Evolutionary conservation across 1,139 yeast species (phyloP), one percentile per base, ranked within the genome.

Genomic region (Diutina rugosa): DNA sequence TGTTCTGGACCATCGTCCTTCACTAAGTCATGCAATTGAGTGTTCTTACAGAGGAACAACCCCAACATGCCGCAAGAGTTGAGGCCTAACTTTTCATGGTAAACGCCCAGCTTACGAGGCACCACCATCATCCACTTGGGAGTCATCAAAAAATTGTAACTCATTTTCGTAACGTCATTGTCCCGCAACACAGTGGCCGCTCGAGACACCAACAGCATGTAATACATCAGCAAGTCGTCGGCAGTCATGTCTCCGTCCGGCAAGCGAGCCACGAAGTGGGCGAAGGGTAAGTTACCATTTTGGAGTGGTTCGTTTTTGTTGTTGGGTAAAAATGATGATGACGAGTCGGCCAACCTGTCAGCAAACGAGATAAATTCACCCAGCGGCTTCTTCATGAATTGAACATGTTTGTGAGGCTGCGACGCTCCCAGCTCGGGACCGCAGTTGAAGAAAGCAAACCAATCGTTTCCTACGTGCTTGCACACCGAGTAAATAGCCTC

Each of bases 381-480:
- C 29, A 57, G 58, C 45, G 82, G 77, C 78, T 30, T 54, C 9
- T n/a, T 45, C 55, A 93, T 74, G 68, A 91, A 84, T 69, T 93
- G 99, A 59, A 91, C 70, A 70, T 93, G 99, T 64, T 89, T 89
- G 71, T 93, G 99, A 55, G 90, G 86, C 64, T 90, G 95, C 0
- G 97, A 89, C 8, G 97, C 96, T 1, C 98, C 99, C 61, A 95
- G 84, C 63, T 83, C 78, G 30, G 82, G 82, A 4, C 98, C 98
- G 66, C 90, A 84, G 67, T 93, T 93, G 76, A 82, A 93, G 69
- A 93, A 91, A 0, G 90, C 93, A 68, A 91, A 76, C 78, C 77
- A 73, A 60, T 69, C 60, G 59, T 70, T 65, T 2, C 61, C 60
- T 53, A 76, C 63, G 4, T 61, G 59, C 10, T 58, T 57, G 58